phyloP scores from a whole-genome alignment of 2,329 filamentous ascomycete genomes.

The Fusarium tanahbumbuense region DNA sequence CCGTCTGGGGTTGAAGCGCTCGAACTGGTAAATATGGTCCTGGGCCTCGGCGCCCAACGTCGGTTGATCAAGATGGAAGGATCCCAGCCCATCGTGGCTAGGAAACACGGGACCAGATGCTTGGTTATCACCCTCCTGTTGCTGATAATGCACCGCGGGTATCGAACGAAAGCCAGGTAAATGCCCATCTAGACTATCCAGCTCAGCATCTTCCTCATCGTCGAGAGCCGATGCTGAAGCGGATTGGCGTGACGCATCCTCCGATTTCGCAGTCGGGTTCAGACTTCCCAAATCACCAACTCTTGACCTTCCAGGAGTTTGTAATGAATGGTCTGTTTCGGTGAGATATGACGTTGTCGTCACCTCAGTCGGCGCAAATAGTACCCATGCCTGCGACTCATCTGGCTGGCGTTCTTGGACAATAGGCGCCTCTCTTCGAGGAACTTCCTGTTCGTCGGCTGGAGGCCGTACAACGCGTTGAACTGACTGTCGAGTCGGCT shows the following conservation, averaged over 20 bases:
- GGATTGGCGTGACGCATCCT: constrained; percentile 58
- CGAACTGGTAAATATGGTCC: constrained; percentile 89
- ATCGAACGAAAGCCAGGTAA: constrained; percentile 85
- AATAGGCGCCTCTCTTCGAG: constrained; percentile 43
- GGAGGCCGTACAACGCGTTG: constrained; percentile 61
- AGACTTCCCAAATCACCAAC: constrained; percentile 85
- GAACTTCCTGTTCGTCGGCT: constrained; percentile 53
- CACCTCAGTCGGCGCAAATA: constrained; percentile 83
- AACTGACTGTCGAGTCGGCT: constrained; percentile 65
- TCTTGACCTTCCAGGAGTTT: constrained; percentile 75
- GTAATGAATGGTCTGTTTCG: constrained; percentile 72
- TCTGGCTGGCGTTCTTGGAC: constrained; percentile 60
- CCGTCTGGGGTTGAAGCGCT: constrained; percentile 81
- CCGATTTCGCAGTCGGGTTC: constrained; percentile 73
- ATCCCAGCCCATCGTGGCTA: constrained; percentile 89
- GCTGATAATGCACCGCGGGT: constrained; percentile 49
- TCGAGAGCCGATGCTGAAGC: constrained; percentile 54
- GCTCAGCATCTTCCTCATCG: constrained; percentile 77
- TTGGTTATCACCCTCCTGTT: constrained; percentile 41
- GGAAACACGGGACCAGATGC: constrained; percentile 81
- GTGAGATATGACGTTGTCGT: constrained; percentile 75
- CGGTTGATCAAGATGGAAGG: constrained; percentile 76
- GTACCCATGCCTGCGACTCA: constrained; percentile 92
- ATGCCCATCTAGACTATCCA: constrained; percentile 94
- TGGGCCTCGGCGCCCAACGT: constrained; percentile 70